phyloP scores from a whole-genome alignment of 1,284 basidiomycete genomes.

The Naganishia sp. region DNA sequence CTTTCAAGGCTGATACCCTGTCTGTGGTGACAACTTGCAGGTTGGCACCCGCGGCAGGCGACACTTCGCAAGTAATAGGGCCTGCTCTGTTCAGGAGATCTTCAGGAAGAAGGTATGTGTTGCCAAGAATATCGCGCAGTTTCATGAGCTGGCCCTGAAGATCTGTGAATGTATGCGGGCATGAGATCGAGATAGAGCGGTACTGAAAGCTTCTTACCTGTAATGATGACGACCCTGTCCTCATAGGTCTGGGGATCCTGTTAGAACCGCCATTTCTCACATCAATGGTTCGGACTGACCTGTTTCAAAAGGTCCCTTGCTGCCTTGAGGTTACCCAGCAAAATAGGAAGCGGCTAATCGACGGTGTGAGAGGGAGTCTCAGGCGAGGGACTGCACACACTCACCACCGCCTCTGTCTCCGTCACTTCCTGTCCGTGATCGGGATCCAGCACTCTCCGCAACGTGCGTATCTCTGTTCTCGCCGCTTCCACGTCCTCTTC shows the following conservation, averaged over 20 bases:
- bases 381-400: neutral
- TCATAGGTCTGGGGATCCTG: slow-evolving; percentile 14
- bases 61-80: too few species aligned
- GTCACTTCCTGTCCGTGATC: slow-evolving; percentile 1
- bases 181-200: neutral
- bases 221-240: slow-evolving; percentile 12
- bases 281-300: slow-evolving; percentile 8
- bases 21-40: slow-evolving; percentile 8
- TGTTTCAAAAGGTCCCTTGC: slow-evolving; percentile 14
- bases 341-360: slow-evolving; percentile 15
- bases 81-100: slow-evolving; percentile 7
- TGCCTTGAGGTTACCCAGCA: slow-evolving; percentile 4
- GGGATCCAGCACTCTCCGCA: slow-evolving; percentile 24
- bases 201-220: slow-evolving; percentile 1
- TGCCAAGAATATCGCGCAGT: slow-evolving; percentile 18
- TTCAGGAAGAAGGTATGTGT: slow-evolving; percentile 17
- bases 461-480: slow-evolving; percentile 15
- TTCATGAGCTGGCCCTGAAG: slow-evolving; percentile 4
- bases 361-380: neutral
- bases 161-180: neutral
- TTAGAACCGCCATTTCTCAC: neutral
- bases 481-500: slow-evolving; percentile 24
- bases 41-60: neutral
- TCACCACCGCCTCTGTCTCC: slow-evolving; percentile 5
- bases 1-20: slow-evolving; percentile 42